Evolutionary conservation across 2,329 filamentous ascomycete species (phyloP), one percentile per base, ranked within the genome.

Genomic region (Fusarium pininemorale): DNA sequence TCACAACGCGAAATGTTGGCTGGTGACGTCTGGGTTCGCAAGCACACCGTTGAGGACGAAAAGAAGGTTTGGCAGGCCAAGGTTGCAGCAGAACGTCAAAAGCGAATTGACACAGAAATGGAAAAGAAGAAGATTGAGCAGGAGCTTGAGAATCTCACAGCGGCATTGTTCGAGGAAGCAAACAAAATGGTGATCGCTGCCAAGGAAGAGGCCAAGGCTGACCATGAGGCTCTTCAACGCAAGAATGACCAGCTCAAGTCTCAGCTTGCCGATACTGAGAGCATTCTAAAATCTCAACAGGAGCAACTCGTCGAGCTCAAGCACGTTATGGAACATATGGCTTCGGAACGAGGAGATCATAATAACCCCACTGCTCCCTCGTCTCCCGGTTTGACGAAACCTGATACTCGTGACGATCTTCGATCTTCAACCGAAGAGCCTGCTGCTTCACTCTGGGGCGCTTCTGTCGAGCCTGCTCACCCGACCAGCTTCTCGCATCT

Each of bases 171-270:
- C 73, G 95, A 98, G 80, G 96, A 99, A 85, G 96, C 96, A 56
- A 98, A 99, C 84, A 95, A 93, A 87, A 98, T 99, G 96, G 96
- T 99, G 59, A 94, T 96, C 45, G 81, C 78, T 22, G 96, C 96
- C 42, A 94, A 97, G 79, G 94, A 95, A 81, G 94, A 98, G 70
- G 95, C 96, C 14, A 91, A 95, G 70, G 91, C 90, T 73, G 94
- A 98, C 77, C 92, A 94, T 42, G 95, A 98, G 75, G 88, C 89
- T 9, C 86, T 95, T 47, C 91, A 95, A 65, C 93, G 93, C 79
- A 94, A 94, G 80, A 97, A 96, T 78, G 94, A 98, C 65, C 94
- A 97, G 82, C 88, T 98, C 58, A 93, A 91, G 78, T 88, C 92
- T 32, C 95, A 98, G 82, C 87, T 99, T 60, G 90, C 90, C 64